phyloP scores from a whole-genome alignment of 805 yeast species.

The Metschnikowia lunata region DNA sequence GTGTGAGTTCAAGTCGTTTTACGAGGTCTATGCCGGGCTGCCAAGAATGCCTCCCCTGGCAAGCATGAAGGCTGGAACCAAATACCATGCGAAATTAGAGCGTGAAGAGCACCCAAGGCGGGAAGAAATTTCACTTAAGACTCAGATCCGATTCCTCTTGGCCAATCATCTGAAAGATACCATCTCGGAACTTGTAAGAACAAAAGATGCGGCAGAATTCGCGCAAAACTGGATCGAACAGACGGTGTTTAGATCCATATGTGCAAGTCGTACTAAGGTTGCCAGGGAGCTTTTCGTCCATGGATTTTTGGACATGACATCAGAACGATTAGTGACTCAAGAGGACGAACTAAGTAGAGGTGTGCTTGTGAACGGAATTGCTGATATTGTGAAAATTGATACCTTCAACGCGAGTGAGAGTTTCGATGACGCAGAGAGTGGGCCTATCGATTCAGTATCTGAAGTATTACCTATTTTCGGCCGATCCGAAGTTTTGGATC shows the following conservation, averaged over 20 bases:
- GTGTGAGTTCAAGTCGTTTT: conserved; percentile 64
- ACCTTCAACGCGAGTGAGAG: not conserved
- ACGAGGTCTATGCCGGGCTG: conserved; percentile 46
- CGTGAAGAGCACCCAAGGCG: conserved; percentile 39
- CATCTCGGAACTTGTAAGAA: conserved; percentile 11
- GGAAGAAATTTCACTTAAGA: conserved; percentile 33
- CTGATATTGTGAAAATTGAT: conserved; percentile 12
- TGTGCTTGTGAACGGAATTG: conserved; percentile 58
- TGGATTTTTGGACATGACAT: conserved; percentile 39
- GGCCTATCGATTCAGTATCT: not conserved
- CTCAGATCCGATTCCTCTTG: conserved; percentile 9
- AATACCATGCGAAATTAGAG: conserved; percentile 16
- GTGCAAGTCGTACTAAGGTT: conserved; percentile 43
- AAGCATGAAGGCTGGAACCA: conserved; percentile 45
- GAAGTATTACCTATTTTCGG: not conserved
- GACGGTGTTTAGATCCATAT: conserved; percentile 34
- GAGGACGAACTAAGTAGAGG: conserved; percentile 16
- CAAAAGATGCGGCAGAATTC: conserved; percentile 18
- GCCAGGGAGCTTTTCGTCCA: conserved; percentile 64
- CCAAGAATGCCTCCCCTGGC: conserved; percentile 14
- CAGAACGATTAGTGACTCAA: conserved; percentile 13
- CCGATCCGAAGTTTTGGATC: conserved; percentile 5
- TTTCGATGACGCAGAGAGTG: not conserved
- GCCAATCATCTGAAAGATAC: conserved; percentile 7
- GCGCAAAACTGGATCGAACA: conserved; percentile 40